Percentiles rank a stretch among this genome's conserved stretches.
Evolutionary conservation across 805 yeast species (phyloP).

Genomic region (Yamadazyma takamatsuzukensis): DNA sequence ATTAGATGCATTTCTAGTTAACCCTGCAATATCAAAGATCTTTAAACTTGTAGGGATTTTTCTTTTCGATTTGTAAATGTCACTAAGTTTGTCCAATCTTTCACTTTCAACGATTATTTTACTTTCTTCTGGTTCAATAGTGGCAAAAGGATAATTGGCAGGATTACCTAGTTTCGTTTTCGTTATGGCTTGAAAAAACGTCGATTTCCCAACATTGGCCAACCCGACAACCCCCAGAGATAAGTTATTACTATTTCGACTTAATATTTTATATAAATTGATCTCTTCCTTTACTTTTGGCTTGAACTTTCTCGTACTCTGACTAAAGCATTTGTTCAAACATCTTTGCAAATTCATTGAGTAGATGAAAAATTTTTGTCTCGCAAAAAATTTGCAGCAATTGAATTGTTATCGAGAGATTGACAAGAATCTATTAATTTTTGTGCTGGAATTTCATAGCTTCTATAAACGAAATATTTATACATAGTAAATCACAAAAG

Average conservation of each 20-base stretch:
- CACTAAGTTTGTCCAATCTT: slow-evolving; percentile 73
- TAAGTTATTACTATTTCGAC: slow-evolving; percentile 36
- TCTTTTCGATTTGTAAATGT: slow-evolving; percentile 76
- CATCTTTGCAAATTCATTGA: neutral
- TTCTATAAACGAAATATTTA: too few relatives aligned
- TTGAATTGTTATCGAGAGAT: too few relatives aligned
- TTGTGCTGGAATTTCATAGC: too few relatives aligned
- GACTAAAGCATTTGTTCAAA: slow-evolving; percentile 7
- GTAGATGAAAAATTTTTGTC: neutral
- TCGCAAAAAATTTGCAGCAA: neutral
- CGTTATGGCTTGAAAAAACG: slow-evolving; percentile 96
- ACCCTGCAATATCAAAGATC: slow-evolving; percentile 95
- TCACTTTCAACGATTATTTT: slow-evolving; percentile 91
- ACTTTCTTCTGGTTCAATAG: slow-evolving; percentile 98
- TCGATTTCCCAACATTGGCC: slow-evolving; percentile 91
- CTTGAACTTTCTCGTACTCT: slow-evolving; percentile 2
- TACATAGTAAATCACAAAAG: too few relatives aligned
- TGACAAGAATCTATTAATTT: too few relatives aligned
- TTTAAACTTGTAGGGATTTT: slow-evolving; percentile 91
- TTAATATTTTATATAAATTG: slow-evolving; percentile 13
- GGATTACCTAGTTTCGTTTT: slow-evolving; percentile 92
- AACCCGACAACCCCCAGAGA: slow-evolving; percentile 50
- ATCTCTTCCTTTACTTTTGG: slow-evolving; percentile 2
- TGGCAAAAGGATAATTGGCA: slow-evolving; percentile 97
- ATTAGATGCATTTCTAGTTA: slow-evolving; percentile 92